A percentile compares a stretch with the other conserved stretches of the same genome.
These are phyloP conservation scores for Rosellinia necatrix DNA, from an alignment of 2,329 filamentous ascomycete species.

Conservation along the genomic window DNA sequence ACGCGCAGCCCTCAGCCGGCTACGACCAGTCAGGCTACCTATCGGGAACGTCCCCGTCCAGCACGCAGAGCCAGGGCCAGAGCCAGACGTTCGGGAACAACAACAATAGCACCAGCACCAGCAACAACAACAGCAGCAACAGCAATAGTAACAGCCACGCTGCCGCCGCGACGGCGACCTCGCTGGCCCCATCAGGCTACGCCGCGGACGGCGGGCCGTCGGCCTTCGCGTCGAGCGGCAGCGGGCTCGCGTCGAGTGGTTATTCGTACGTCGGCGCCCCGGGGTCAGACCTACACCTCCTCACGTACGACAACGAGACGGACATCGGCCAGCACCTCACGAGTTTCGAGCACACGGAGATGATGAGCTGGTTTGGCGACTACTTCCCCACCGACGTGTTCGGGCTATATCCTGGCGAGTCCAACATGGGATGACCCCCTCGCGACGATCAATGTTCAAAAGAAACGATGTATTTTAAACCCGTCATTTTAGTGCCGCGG, in stretches of 20 bases:
- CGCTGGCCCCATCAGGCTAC: constrained; percentile 16
- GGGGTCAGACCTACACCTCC: constrained; percentile 37
- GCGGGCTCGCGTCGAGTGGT: constrained; percentile 38
- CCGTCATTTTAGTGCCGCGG: too few relatives aligned
- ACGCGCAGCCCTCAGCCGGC: constrained; percentile 49
- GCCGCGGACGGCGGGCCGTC: constrained; percentile 33
- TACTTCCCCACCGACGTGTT: constrained; percentile 41
- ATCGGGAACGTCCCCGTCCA: constrained; percentile 47
- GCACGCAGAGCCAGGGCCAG: constrained; percentile 47
- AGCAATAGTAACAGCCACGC: neutral
- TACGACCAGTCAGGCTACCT: constrained; percentile 46
- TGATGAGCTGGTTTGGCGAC: constrained; percentile 44
- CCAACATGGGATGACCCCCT: constrained; percentile 26
- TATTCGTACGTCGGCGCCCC: constrained; percentile 39
- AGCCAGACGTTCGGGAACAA: constrained; percentile 35
- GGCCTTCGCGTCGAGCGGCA: constrained; percentile 39
- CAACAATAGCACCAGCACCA: neutral
- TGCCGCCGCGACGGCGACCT: constrained; percentile 8
- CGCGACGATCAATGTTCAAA: too few relatives aligned
- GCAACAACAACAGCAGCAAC: neutral
- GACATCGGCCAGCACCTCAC: constrained; percentile 42
- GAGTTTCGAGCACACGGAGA: constrained; percentile 41
- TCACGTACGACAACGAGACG: constrained; percentile 43
- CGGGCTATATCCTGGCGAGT: constrained; percentile 37
- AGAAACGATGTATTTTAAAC: constrained; percentile 16